Evolutionary conservation across 441 rosid genomes (phyloP).

Genomic region (Populus trichocarpa): DNA sequence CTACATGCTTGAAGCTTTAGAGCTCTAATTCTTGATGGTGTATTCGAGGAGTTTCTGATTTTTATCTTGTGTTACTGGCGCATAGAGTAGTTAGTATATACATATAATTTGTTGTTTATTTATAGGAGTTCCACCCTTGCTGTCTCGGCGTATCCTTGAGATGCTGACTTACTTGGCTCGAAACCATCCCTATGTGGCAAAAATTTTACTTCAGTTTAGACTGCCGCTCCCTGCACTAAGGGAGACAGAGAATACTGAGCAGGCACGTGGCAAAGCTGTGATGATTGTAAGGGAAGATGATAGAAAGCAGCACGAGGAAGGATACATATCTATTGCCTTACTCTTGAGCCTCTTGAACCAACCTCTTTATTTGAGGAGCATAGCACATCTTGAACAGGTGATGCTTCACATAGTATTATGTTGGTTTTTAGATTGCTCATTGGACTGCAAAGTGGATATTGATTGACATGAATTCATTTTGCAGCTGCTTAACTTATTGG

Average conservation of each 20-base stretch:
- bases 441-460: constrained; percentile 5
- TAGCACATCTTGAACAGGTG: constrained; percentile 99
- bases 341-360: constrained; percentile 92
- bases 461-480: constrained; percentile 19
- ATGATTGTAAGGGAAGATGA: constrained; percentile 44
- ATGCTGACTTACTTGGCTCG: constrained; percentile 85
- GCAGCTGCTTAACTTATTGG: constrained; percentile 92
- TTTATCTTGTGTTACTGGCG: constrained; percentile 3
- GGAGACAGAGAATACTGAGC: constrained; percentile 38
- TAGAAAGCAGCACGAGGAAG: constrained; percentile 39
- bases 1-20: neutral
- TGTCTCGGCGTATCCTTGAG: constrained; percentile 93
- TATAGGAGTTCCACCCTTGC: constrained; percentile 92
- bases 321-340: constrained; percentile 58
- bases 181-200: constrained; percentile 81
- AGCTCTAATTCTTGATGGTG: neutral
- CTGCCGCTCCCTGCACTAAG: constrained; percentile 47
- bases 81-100: neutral
- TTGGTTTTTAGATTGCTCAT: constrained; percentile 1
- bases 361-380: constrained; percentile 89
- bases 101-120: constrained; percentile 9
- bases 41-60: neutral
- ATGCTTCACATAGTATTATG: neutral
- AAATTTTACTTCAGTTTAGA: constrained; percentile 71
- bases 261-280: constrained; percentile 70